Evolutionary conservation across 2,329 filamentous ascomycete species (phyloP), one percentile per base, ranked within the genome.

Genomic region (Trichoderma gracile): DNA sequence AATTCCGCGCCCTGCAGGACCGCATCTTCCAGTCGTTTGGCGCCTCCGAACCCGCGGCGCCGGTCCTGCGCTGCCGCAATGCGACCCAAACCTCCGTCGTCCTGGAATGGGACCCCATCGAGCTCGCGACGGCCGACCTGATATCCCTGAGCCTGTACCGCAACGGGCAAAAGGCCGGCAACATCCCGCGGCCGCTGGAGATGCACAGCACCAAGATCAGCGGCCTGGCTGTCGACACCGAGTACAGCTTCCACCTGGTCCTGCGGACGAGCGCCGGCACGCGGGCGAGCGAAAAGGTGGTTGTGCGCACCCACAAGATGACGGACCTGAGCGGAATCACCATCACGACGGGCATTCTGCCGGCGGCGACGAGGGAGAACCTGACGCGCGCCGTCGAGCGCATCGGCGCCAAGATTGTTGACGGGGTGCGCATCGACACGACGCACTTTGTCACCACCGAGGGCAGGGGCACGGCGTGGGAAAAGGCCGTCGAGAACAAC

Each of bases 371-470:
- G 63, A 88, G 87, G 73, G 92, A 96, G 69, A 88, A 84, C 67
- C 84, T 99, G 21, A 82, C 84, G 53, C 83, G 83, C 52, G 92
- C 93, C 1, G 86, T 97, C 42, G 89, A 95, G 73, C 85, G 92
- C 69, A 96, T 99, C 71, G 95, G 95, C 55, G 95, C 92, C 67
- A 97, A 95, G 81, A 82, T 98, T 68, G 90, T 92, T 64, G 94
- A 97, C 71, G 86, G 86, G 14, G 93, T 98, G 58, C 86, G 94
- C 72, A 98, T 99, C 73, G 95, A 99, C 76, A 99, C 95, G 0
- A 99, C 95, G 17, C 95, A 99, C 78, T 99, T 99, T 75, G 92
- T 99, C 66, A 98, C 94, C 68, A 96, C 92, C 10, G 95, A 99
- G 76, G 93, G 93, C 33, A 83, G 93, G 63, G 95, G 95, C 38